Conservation (phyloP, 2,329 filamentous ascomycete species). For the Ceratocystiopsis sp. region DNA sequence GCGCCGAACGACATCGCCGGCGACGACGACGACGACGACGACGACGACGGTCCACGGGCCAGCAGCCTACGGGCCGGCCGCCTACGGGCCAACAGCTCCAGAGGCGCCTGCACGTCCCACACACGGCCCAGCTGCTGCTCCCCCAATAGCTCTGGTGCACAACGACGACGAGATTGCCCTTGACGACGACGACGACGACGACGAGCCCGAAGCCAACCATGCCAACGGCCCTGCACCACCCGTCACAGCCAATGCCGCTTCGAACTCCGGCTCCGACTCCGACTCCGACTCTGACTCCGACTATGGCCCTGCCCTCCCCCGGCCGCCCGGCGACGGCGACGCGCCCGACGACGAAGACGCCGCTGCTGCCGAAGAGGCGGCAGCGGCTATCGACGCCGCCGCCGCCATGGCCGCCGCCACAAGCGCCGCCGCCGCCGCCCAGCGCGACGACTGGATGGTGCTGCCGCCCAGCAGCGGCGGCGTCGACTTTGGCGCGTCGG, state of each 20-base stretch:
- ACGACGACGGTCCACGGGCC: background rate
- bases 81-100: too few species aligned
- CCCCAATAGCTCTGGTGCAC: constrained; percentile 1
- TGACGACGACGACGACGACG: constrained; percentile 18
- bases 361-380: constrained; percentile 23
- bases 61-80: too few species aligned
- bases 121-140: constrained; percentile 16
- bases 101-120: too few species aligned
- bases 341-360: background rate
- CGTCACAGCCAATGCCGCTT: constrained; percentile 4
- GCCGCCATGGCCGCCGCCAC: constrained; percentile 13
- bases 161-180: constrained; percentile 27
- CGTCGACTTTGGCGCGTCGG: constrained; percentile 28
- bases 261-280: constrained; percentile 11
- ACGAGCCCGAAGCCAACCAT: constrained; percentile 6
- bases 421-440: constrained; percentile 25
- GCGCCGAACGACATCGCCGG: constrained; percentile 2
- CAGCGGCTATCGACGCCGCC: constrained; percentile 13
- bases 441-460: constrained; percentile 78
- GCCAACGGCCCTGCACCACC: constrained; percentile 15
- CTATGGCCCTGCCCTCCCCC: constrained; percentile 43
- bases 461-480: constrained; percentile 36
- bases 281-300: constrained; percentile 33
- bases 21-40: constrained; percentile 10
- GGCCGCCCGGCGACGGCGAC: constrained; percentile 4